These are phyloP conservation scores for Ceriops tagal DNA, from an alignment of 345 rosid species.

Conservation along the genomic window DNA sequence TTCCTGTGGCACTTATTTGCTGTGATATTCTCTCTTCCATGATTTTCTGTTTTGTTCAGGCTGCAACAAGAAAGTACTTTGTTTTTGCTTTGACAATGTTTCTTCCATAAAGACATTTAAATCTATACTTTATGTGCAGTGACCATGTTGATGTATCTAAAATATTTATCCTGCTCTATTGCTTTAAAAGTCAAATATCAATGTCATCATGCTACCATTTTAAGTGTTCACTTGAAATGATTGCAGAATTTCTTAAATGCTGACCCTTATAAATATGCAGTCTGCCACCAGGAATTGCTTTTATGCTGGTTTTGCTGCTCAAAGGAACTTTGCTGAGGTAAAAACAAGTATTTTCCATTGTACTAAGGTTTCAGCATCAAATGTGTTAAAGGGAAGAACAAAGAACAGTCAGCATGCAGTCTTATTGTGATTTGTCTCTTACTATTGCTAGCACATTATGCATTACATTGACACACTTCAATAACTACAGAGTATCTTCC, in stretches of 20 bases:
- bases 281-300: constrained; percentile 96
- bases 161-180: no score
- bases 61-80: no score
- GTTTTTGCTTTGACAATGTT: no score
- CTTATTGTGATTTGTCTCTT: not conserved
- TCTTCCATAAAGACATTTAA: no score
- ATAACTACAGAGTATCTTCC: not conserved
- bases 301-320: constrained; percentile 98
- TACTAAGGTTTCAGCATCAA: not conserved
- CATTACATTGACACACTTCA: not conserved
- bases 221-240: not conserved
- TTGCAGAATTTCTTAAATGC: constrained; percentile 20
- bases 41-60: no score
- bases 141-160: no score
- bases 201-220: not conserved
- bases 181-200: no score
- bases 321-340: constrained; percentile 99
- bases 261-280: constrained; percentile 34
- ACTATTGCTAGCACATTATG: not conserved
- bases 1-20: no score
- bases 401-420: not conserved
- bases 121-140: no score
- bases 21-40: no score
- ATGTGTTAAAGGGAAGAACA: not conserved
- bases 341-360: constrained; percentile 13